A percentile compares a stretch with the other conserved stretches of the same genome.
These are phyloP conservation scores for Trypanosoma boissoni DNA, from an alignment of 208 protist species.

Conservation along the genomic window DNA sequence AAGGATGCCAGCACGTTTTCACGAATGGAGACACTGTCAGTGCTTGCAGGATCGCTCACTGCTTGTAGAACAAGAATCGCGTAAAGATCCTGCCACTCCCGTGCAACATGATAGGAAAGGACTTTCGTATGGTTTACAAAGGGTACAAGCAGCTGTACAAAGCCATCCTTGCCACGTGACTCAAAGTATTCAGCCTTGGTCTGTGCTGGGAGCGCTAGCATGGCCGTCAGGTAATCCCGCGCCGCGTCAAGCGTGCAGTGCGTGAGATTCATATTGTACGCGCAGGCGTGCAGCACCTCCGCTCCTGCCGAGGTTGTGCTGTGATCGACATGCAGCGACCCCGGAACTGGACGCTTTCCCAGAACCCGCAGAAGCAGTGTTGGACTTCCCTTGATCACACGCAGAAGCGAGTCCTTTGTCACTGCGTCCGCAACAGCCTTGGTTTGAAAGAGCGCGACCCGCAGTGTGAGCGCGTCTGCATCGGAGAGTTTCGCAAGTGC, in stretches of 20 bases:
- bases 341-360: constrained; percentile 33
- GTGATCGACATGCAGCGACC: constrained; percentile 40
- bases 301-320: constrained; percentile 32
- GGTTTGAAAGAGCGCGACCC: constrained; percentile 18
- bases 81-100: constrained; percentile 41
- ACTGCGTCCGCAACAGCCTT: constrained; percentile 15
- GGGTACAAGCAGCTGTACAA: constrained; percentile 58
- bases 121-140: constrained; percentile 72
- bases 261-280: constrained; percentile 80
- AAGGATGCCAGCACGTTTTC: constrained; percentile 38
- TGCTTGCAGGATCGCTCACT: too few relatives aligned
- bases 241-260: constrained; percentile 30
- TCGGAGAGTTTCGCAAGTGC: constrained; percentile 23
- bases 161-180: constrained; percentile 53
- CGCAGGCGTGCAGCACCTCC: constrained; percentile 42
- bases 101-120: constrained; percentile 43
- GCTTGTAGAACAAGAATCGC: constrained; percentile 37
- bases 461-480: constrained; percentile 40
- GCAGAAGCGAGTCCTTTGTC: constrained; percentile 48
- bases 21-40: too few relatives aligned
- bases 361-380: constrained; percentile 39
- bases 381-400: constrained; percentile 50
- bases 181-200: constrained; percentile 30
- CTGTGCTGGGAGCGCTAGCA: constrained; percentile 38
- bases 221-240: constrained; percentile 54